These are phyloP conservation scores for Isoetes taiwanensis DNA, from an alignment of 75 land plant genomes.

Conservation along the genomic window DNA sequence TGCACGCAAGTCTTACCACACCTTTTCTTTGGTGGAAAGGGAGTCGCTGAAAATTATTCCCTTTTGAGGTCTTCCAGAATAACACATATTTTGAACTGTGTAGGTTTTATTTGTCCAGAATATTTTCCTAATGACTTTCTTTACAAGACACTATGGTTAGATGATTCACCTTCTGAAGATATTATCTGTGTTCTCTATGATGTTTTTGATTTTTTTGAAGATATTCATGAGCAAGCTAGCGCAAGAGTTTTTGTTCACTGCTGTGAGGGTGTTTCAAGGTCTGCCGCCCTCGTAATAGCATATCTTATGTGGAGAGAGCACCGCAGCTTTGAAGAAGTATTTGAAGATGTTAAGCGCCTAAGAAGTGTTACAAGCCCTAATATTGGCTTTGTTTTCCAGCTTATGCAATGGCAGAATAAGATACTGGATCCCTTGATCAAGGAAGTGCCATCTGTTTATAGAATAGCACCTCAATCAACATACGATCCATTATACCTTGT, in stretches of 20 bases:
- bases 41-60: conserved; percentile 28
- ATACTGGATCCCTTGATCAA: conserved; percentile 2
- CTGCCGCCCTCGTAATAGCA: conserved; percentile 31
- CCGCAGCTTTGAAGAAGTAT: conserved; percentile 22
- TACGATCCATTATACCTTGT: conserved; percentile 32
- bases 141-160: conserved; percentile 34
- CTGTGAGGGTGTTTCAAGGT: conserved; percentile 35
- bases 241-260: conserved; percentile 38
- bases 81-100: conserved; percentile 41
- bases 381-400: conserved; percentile 35
- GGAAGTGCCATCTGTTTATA: conserved; percentile 12
- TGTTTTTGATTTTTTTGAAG: conserved; percentile 34
- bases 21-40: conserved; percentile 28
- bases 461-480: conserved; percentile 30
- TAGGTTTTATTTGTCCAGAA: conserved; percentile 28
- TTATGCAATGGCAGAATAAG: conserved; percentile 30
- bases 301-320: conserved; percentile 37
- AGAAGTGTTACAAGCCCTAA: conserved; percentile 29
- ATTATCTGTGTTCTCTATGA: conserved; percentile 26
- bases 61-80: conserved; percentile 17
- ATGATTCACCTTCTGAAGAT: conserved; percentile 33
- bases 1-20: conserved; percentile 18
- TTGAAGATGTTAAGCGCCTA: conserved; percentile 18
- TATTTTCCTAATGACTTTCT: conserved; percentile 22
- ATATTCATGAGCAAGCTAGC: conserved; percentile 19